Evolutionary conservation across 345 rosid species (phyloP).

Genomic region (Arabidopsis suecica): DNA sequence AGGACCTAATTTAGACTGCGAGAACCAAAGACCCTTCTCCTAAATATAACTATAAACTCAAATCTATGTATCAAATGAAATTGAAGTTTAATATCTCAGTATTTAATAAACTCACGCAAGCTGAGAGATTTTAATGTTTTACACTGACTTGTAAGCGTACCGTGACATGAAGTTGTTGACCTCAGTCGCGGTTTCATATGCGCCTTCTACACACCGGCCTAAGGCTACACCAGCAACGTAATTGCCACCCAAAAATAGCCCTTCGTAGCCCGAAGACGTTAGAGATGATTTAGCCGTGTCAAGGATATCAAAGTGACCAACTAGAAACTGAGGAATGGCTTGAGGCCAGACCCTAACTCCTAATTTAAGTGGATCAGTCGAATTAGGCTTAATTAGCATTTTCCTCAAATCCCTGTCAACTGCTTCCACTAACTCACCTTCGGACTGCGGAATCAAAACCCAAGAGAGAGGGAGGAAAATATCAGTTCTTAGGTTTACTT

Average conservation of each 20-base stretch:
- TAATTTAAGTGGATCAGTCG: constrained; percentile 70
- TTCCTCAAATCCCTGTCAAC: constrained; percentile 89
- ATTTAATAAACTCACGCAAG: constrained; percentile 20
- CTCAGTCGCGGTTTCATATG: constrained; percentile 76
- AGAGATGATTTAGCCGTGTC: constrained; percentile 68
- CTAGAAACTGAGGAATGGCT: constrained; percentile 93
- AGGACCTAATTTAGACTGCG: constrained; percentile 69
- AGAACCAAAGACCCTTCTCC: constrained; percentile 52
- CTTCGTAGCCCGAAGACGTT: constrained; percentile 58
- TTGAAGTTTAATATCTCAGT: constrained; percentile 3
- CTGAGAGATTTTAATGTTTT: constrained; percentile 31
- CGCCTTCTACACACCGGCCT: constrained; percentile 87
- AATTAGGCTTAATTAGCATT: constrained; percentile 81
- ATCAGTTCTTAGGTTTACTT: constrained; percentile 8
- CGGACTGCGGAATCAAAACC: constrained; percentile 46
- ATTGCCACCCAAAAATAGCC: constrained; percentile 82
- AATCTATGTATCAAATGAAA: constrained; percentile 15
- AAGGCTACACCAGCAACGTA: constrained; percentile 88
- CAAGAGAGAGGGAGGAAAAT: not conserved
- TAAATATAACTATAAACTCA: constrained; percentile 11
- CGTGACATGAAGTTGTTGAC: constrained; percentile 68
- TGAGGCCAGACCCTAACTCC: constrained; percentile 91
- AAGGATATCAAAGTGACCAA: constrained; percentile 79
- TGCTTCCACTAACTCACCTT: constrained; percentile 77
- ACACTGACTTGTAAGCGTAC: constrained; percentile 51